Evolutionary conservation across 2,329 filamentous ascomycete genomes (phyloP).

Genomic region (Davidsoniella virescens): DNA sequence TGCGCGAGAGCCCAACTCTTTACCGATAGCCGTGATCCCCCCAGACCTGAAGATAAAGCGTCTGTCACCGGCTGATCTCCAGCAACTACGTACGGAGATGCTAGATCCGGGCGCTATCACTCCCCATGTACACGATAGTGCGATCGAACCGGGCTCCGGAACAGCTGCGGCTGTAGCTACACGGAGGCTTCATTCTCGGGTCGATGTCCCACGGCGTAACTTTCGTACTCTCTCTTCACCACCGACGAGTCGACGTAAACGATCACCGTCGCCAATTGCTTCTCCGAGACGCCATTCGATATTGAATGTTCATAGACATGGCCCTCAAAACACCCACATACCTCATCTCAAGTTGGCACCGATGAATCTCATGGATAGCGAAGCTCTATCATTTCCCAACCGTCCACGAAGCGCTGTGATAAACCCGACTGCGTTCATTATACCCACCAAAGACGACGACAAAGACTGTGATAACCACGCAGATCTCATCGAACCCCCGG

Average conservation of each 20-base stretch:
- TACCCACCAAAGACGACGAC: conserved; percentile 14
- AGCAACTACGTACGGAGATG: conserved; percentile 19
- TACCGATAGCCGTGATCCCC: conserved; percentile 30
- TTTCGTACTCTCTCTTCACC: conserved; percentile 10
- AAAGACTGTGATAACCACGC: background rate
- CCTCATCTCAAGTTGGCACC: conserved; percentile 20
- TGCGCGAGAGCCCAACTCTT: conserved; percentile 38
- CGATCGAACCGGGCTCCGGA: background rate
- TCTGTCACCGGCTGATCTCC: conserved; percentile 7
- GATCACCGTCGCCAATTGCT: conserved; percentile 1
- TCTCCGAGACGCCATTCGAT: background rate
- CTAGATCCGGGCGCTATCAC: conserved; percentile 2
- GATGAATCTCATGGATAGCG: conserved; percentile 36
- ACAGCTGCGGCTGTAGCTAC: background rate
- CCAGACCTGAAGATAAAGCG: conserved; percentile 19
- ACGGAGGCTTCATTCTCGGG: background rate
- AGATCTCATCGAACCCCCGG: conserved; percentile 23
- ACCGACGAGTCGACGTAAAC: conserved; percentile 4
- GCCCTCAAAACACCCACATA: background rate
- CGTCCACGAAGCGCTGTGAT: conserved; percentile 24
- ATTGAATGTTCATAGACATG: no score
- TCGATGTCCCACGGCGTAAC: conserved; percentile 3
- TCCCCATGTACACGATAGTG: background rate
- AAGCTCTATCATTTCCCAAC: conserved; percentile 17
- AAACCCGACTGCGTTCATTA: conserved; percentile 21